phyloP scores from a whole-genome alignment of 208 protist genomes.

The Naegleria lovaniensis region DNA sequence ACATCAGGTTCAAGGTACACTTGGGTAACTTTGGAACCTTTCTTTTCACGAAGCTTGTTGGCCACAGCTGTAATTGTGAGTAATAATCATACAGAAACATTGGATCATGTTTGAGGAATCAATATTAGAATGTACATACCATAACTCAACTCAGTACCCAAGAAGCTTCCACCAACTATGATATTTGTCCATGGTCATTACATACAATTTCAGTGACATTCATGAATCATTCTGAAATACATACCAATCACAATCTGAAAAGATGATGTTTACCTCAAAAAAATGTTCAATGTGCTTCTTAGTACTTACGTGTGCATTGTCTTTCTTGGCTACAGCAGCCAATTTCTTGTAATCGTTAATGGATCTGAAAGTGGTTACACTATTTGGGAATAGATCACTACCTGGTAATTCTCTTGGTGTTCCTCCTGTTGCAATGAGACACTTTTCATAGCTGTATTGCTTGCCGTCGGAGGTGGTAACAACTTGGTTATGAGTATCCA shows the following conservation, averaged over 20 bases:
- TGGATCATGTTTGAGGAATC: neutral
- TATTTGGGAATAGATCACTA: neutral
- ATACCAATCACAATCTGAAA: neutral
- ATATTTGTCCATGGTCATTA: neutral
- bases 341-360: slow-evolving; percentile 24
- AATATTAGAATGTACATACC: neutral
- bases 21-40: neutral
- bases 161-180: slow-evolving; percentile 26
- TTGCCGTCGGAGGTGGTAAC: neutral
- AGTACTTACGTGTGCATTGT: neutral
- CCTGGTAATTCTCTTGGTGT: slow-evolving; percentile 23
- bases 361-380: slow-evolving; percentile 13
- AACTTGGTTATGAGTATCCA: neutral
- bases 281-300: too few relatives aligned
- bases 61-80: neutral
- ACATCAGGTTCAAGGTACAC: slow-evolving; percentile 26
- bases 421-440: slow-evolving; percentile 24
- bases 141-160: slow-evolving; percentile 30
- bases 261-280: too few relatives aligned
- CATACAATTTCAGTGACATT: neutral
- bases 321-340: neutral
- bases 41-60: neutral
- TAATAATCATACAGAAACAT: too few relatives aligned
- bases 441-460: neutral
- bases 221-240: too few relatives aligned